phyloP scores from a whole-genome alignment of 2,329 filamentous ascomycete genomes.

The Scortechinia acanthostroma region DNA sequence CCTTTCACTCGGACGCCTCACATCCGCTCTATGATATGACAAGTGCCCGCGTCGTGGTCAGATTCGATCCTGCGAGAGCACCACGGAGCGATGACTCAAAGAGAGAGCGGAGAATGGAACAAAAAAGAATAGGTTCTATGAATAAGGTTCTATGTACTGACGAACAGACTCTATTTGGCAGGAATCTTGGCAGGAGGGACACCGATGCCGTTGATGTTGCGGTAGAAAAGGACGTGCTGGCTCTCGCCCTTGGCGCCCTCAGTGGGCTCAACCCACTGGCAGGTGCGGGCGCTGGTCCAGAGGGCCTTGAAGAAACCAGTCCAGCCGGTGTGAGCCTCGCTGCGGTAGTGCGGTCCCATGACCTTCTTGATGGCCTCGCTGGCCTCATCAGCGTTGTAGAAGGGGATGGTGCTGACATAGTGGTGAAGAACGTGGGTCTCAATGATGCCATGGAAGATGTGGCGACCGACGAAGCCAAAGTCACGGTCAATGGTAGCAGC shows the following conservation, averaged over 20 bases:
- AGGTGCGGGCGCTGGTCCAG: constrained; percentile 75
- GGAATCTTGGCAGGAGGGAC: constrained; percentile 28
- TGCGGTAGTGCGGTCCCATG: constrained; percentile 92
- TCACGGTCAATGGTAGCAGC: constrained; percentile 95
- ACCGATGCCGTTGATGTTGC: constrained; percentile 85
- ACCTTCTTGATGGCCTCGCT: constrained; percentile 87
- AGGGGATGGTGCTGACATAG: constrained; percentile 91
- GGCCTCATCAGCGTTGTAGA: constrained; percentile 93
- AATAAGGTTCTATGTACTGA: too few species aligned
- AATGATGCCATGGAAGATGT: constrained; percentile 88
- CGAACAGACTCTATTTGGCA: not conserved
- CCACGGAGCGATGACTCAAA: too few species aligned
- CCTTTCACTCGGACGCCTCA: too few species aligned
- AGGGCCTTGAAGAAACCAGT: constrained; percentile 78
- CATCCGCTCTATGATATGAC: too few species aligned
- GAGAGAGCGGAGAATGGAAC: too few species aligned
- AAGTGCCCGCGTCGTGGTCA: too few species aligned
- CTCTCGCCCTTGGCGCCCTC: constrained; percentile 73
- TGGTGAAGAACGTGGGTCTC: constrained; percentile 98
- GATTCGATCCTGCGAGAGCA: too few species aligned
- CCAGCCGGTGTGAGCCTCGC: constrained; percentile 67
- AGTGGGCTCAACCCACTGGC: constrained; percentile 95
- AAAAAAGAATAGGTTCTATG: too few species aligned
- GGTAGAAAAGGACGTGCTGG: constrained; percentile 85
- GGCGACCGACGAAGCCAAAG: constrained; percentile 88